These are phyloP conservation scores for Aureobasidium leucospermi DNA, from an alignment of 2,329 filamentous ascomycete genomes.

Conservation along the genomic window DNA sequence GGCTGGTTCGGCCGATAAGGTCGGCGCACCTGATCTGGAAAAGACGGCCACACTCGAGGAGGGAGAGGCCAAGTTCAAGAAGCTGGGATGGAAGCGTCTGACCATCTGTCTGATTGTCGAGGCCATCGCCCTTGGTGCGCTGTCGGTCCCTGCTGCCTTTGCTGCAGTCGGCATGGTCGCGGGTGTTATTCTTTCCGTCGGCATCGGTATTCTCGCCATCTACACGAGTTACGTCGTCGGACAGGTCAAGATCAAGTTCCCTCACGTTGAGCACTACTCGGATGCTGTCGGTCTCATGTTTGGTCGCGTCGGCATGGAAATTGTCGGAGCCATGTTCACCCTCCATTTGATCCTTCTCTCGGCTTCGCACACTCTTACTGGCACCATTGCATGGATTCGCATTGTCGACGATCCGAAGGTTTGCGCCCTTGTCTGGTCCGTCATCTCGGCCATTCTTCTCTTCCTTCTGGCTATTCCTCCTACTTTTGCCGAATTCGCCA, in stretches of 20 bases:
- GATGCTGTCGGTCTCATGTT: conserved; percentile 38
- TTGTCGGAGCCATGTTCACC: conserved; percentile 37
- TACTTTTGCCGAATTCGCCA: conserved; percentile 29
- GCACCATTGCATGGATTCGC: conserved; percentile 38
- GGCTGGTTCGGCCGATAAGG: conserved; percentile 23
- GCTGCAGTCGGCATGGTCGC: conserved; percentile 49
- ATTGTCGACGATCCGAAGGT: conserved; percentile 33
- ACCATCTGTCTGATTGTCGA: conserved; percentile 49
- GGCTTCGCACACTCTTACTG: conserved; percentile 38
- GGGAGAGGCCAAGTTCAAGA: conserved; percentile 33
- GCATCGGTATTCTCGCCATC: conserved; percentile 50
- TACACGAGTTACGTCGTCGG: conserved; percentile 57
- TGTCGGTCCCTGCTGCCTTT: conserved; percentile 50
- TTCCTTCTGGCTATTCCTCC: conserved; percentile 30
- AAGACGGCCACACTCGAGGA: conserved; percentile 26
- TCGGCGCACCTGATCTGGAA: conserved; percentile 24
- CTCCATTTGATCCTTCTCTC: conserved; percentile 37
- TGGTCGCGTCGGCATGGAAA: conserved; percentile 36
- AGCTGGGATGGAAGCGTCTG: conserved; percentile 41
- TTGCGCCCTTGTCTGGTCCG: conserved; percentile 37
- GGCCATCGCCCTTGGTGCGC: conserved; percentile 51
- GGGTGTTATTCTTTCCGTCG: conserved; percentile 48
- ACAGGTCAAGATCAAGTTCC: conserved; percentile 50
- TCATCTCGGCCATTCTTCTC: conserved; percentile 35
- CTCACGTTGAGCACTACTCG: conserved; percentile 36